Percentiles rank a stretch among this genome's conserved stretches.
Evolutionary conservation across 805 yeast species (phyloP).

Genomic region (Wickerhamomyces chaumierensis): DNA sequence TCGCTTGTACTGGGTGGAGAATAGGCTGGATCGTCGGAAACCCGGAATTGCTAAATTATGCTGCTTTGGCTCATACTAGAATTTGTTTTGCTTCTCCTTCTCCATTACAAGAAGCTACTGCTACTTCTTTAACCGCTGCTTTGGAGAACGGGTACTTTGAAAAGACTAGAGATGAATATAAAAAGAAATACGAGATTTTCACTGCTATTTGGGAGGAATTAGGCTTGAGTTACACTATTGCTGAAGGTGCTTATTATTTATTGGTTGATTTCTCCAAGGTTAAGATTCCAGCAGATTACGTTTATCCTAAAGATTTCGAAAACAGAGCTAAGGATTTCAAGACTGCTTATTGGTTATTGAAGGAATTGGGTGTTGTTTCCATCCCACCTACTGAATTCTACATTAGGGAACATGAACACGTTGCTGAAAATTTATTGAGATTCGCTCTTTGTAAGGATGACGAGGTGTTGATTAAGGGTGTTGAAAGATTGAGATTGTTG

Average conservation of each 20-base stretch:
- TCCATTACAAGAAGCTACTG: slow-evolving; percentile 87
- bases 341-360: slow-evolving; percentile 85
- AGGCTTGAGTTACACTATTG: slow-evolving; percentile 77
- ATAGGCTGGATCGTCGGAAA: slow-evolving; percentile 93
- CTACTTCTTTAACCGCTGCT: slow-evolving; percentile 63
- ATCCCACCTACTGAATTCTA: slow-evolving; percentile 97
- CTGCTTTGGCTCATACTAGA: slow-evolving; percentile 83
- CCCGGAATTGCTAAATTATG: slow-evolving; percentile 70
- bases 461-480: slow-evolving; percentile 69
- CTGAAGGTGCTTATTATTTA: slow-evolving; percentile 91
- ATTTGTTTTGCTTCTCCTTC: slow-evolving; percentile 87
- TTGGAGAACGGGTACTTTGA: slow-evolving; percentile 55
- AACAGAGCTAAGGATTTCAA: slow-evolving; percentile 75
- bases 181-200: slow-evolving; percentile 61
- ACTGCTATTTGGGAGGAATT: slow-evolving; percentile 75
- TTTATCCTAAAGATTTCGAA: slow-evolving; percentile 58
- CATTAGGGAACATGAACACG: slow-evolving; percentile 54
- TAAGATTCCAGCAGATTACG: slow-evolving; percentile 62
- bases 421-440: slow-evolving; percentile 77
- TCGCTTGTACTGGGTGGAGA: slow-evolving; percentile 99
- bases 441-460: slow-evolving; percentile 97
- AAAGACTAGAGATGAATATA: slow-evolving; percentile 55
- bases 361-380: slow-evolving; percentile 87
- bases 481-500: slow-evolving; percentile 55
- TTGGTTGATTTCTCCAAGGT: slow-evolving; percentile 81